A percentile compares a stretch with the other conserved stretches of the same genome.
These are phyloP conservation scores for Fusarium staphyleae DNA, from an alignment of 2,329 filamentous ascomycete species.

Conservation along the genomic window DNA sequence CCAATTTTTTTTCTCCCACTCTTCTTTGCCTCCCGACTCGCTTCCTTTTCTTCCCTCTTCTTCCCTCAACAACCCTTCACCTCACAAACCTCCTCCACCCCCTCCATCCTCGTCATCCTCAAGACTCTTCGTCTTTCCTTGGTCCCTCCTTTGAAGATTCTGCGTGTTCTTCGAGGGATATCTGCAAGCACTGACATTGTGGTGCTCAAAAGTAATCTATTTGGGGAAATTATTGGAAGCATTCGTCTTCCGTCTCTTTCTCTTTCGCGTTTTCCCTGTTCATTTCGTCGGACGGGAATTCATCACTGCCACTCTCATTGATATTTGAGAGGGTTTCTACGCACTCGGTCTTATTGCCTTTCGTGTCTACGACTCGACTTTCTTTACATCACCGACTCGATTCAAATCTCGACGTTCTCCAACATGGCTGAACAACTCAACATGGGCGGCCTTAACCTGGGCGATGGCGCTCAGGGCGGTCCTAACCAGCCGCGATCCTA, in stretches of 20 bases:
- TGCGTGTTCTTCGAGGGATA: slow-evolving; percentile 53
- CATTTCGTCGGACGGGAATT: slow-evolving; percentile 42
- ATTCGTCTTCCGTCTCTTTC: slow-evolving; percentile 46
- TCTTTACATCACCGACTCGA: slow-evolving; percentile 32
- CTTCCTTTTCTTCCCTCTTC: slow-evolving; percentile 45
- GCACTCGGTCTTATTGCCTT: slow-evolving; percentile 4
- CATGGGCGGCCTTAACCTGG: slow-evolving; percentile 77
- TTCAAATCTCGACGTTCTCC: slow-evolving; percentile 41
- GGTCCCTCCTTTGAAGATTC: slow-evolving; percentile 57
- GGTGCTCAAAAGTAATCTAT: slow-evolving; percentile 45
- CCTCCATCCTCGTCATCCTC: slow-evolving; percentile 42
- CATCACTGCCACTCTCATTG: slow-evolving; percentile 38
- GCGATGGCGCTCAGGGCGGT: slow-evolving; percentile 46
- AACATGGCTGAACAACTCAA: slow-evolving; percentile 86
- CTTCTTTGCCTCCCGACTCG: slow-evolving; percentile 45
- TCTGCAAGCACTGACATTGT: slow-evolving; percentile 44
- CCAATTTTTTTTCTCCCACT: slow-evolving; percentile 48
- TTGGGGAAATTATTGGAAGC: slow-evolving; percentile 45
- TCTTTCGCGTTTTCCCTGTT: slow-evolving; percentile 43
- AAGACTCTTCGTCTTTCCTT: slow-evolving; percentile 50
- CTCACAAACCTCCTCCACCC: slow-evolving; percentile 43
- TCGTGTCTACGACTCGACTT: slow-evolving; percentile 33
- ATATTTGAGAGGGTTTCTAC: slow-evolving; percentile 41
- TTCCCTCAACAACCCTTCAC: slow-evolving; percentile 44
- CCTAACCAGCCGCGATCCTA: slow-evolving; percentile 66